These are phyloP conservation scores for Astrothelium subdiscretum DNA, from an alignment of 495 filamentous ascomycete species.

Conservation along the genomic window DNA sequence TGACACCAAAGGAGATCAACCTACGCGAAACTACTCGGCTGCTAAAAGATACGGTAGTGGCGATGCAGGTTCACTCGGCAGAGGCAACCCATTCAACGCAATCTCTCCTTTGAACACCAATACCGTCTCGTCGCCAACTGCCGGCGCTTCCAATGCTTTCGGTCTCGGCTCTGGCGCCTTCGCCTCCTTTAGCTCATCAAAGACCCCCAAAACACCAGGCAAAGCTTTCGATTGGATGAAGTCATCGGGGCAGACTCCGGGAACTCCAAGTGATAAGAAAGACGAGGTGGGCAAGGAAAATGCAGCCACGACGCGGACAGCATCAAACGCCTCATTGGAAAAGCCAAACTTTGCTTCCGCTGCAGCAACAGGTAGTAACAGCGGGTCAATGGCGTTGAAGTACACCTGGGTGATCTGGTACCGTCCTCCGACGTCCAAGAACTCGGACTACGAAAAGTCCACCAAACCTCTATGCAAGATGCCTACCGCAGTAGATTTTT, in stretches of 20 bases:
- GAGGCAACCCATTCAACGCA: constrained; percentile 77
- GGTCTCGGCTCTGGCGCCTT: constrained; percentile 91
- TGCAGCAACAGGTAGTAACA: constrained; percentile 6
- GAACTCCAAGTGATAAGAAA: constrained; percentile 28
- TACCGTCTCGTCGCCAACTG: constrained; percentile 71
- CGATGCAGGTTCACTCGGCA: constrained; percentile 64
- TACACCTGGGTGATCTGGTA: constrained; percentile 96
- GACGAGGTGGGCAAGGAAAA: constrained; percentile 25
- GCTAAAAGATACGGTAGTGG: constrained; percentile 60
- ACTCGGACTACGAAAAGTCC: constrained; percentile 97
- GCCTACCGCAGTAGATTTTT: constrained; percentile 81
- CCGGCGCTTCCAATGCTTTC: constrained; percentile 82
- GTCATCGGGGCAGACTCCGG: not conserved
- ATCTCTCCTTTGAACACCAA: constrained; percentile 57
- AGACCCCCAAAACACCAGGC: constrained; percentile 80
- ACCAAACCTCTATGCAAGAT: constrained; percentile 74
- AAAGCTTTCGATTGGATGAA: constrained; percentile 53
- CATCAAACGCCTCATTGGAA: constrained; percentile 9
- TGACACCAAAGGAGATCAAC: constrained; percentile 49
- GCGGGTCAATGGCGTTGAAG: constrained; percentile 42
- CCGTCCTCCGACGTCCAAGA: constrained; percentile 86
- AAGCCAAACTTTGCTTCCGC: constrained; percentile 34
- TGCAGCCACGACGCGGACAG: constrained; percentile 3
- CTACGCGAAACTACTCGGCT: constrained; percentile 50
- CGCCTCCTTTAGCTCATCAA: constrained; percentile 72